A percentile compares a stretch with the other conserved stretches of the same genome.
These are phyloP conservation scores for Scleroderma citrinum DNA, from an alignment of 768 basidiomycete species.

Conservation along the genomic window DNA sequence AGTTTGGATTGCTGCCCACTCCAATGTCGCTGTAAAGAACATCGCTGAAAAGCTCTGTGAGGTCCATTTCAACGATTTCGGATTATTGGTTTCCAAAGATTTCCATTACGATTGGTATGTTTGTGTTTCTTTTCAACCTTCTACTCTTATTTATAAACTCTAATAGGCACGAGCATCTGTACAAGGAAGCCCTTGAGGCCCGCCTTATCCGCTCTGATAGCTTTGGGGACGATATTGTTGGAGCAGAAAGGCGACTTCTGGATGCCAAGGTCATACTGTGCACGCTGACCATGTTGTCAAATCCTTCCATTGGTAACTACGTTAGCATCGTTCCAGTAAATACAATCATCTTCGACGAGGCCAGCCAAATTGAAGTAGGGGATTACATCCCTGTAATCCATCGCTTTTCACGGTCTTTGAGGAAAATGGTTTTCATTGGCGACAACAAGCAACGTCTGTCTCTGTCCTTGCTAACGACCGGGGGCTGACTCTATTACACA, in stretches of 20 bases:
- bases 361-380: slow-evolving; percentile 39
- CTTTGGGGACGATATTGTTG: slow-evolving; percentile 15
- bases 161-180: slow-evolving; percentile 47
- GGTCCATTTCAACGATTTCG: slow-evolving; percentile 29
- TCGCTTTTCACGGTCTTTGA: slow-evolving; percentile 19
- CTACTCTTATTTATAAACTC: neutral
- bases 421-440: slow-evolving; percentile 36
- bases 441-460: slow-evolving; percentile 33
- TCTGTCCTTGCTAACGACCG: neutral
- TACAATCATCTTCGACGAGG: slow-evolving; percentile 41
- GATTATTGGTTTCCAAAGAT: slow-evolving; percentile 38
- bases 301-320: slow-evolving; percentile 11
- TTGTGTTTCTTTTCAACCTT: neutral
- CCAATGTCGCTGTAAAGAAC: slow-evolving; percentile 50
- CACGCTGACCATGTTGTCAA: slow-evolving; percentile 43
- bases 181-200: slow-evolving; percentile 24
- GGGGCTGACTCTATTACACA: slow-evolving; percentile 19
- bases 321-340: slow-evolving; percentile 29
- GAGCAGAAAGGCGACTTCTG: slow-evolving; percentile 19
- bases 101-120: slow-evolving; percentile 43
- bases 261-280: slow-evolving; percentile 38
- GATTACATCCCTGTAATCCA: slow-evolving; percentile 34
- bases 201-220: slow-evolving; percentile 35
- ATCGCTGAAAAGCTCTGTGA: slow-evolving; percentile 40
- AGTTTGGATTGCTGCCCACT: slow-evolving; percentile 42